phyloP scores from a whole-genome alignment of 352 stramenopile species.

The Achlya hypogyna region DNA sequence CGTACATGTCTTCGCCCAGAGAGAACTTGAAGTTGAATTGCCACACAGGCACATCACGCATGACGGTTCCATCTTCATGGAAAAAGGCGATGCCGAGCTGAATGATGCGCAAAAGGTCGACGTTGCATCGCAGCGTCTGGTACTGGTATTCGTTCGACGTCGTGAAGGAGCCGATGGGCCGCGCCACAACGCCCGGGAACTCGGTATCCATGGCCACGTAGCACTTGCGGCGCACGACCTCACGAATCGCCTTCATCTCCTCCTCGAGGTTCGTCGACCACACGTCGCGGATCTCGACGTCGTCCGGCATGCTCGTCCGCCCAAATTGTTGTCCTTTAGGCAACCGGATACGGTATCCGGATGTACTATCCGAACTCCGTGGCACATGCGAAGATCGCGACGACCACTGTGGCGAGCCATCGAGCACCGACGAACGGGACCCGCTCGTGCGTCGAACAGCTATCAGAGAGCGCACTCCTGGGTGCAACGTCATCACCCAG shows the following conservation, averaged over 20 bases:
- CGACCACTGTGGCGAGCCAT: too few species aligned
- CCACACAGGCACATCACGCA: constrained; percentile 93
- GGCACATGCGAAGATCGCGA: too few species aligned
- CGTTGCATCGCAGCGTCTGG: constrained; percentile 97
- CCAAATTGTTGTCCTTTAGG: not conserved
- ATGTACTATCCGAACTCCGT: too few species aligned
- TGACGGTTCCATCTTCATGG: constrained; percentile 93
- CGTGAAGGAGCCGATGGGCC: constrained; percentile 93
- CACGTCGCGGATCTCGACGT: constrained; percentile 92
- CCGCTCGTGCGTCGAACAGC: too few species aligned
- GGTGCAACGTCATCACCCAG: too few species aligned
- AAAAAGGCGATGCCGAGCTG: constrained; percentile 97
- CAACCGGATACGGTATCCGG: not conserved
- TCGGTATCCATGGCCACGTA: constrained; percentile 99
- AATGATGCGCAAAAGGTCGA: constrained; percentile 98
- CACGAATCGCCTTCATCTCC: constrained; percentile 93
- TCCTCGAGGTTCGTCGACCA: constrained; percentile 90
- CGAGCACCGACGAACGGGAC: too few species aligned
- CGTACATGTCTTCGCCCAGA: constrained; percentile 98
- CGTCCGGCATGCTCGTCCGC: constrained; percentile 33
- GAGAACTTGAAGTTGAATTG: constrained; percentile 99
- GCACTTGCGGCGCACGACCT: constrained; percentile 93
- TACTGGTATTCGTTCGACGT: constrained; percentile 98
- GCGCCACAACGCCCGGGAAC: constrained; percentile 97
- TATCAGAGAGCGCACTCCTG: too few species aligned